Base-by-base conservation (phyloP, 2,329 filamentous ascomycete species). In the Colletotrichum musae region DNA sequence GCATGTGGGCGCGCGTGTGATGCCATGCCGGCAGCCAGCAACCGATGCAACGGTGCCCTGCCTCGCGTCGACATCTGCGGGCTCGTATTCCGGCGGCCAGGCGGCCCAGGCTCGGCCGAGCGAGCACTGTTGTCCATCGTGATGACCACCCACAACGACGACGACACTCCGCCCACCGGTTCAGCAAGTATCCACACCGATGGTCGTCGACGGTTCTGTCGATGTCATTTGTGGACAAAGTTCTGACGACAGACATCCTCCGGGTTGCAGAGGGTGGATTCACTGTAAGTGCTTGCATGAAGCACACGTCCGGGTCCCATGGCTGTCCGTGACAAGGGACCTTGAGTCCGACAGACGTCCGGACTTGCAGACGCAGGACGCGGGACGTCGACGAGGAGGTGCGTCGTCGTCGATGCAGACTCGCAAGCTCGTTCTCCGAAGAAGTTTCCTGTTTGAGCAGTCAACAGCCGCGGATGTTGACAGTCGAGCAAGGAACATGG, bases 161-260 rank as follows among this genome's bases (percentile, higher is more conserved):
- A 10, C 47, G 50, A 16, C 10, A 24, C 39, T 56, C 61, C 43
- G 32, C 45, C 50, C 24, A 39, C 43, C 41, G 51, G 45, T 16
- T 28, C 24, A 26, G 5, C n/a, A 3, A 12, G 32, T 45, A 16
- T 62, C 62, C 51, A 61, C 43, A 28, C 24, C 36, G 32, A 26
- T 51, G 26, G 24, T n/a, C 13, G n/a, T 50, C 24, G 16, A n/a
- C 24, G 21, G 43, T 45, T 45, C 36, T 21, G n/a, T 21, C 62
- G 51, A 61, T 52, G 21, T 67, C 67, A 70, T 70, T 70, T 67
- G 67, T 70, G 67, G 67, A 67, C 50, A 45, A 47, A 4, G 5
- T 36, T 32, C 32, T 50, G 43, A 60, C 58, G 57, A 47, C 15
- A 39, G 43, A 52, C 50, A 18, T 39, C 50, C 32, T 9, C 10